Evolutionary conservation across 331 rosid genomes (phyloP), one percentile per base, ranked within the genome.

Genomic region (Pyrus hybrid): DNA sequence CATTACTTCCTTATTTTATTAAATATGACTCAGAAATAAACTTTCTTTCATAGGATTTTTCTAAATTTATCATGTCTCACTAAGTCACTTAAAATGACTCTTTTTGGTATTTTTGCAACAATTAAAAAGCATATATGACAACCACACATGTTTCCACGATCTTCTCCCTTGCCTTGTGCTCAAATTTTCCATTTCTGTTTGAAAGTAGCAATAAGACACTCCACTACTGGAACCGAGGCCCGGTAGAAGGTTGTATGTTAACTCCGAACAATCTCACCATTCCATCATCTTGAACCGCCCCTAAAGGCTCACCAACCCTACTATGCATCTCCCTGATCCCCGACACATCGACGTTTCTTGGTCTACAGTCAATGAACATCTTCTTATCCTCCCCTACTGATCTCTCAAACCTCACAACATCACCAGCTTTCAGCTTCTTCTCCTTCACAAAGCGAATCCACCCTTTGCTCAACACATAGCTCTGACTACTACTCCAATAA

Each of bases 401-500:
- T 68, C 83, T 45, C 20, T 32, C 43, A 74, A 80, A 80, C 72
- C 76, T 49, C 28, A 80, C 76, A 12, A 57, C 70, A 63, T 74
- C 83, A 2, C 83, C 83, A 0, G 80, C 80, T 54, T 53, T 70
- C 76, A 68, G 43, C 67, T 33, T 75, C 80, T 80, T 80, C 76
- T 80, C 83, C 83, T 69, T 80, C 60, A 80, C 83, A 49, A 74
- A 80, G 13, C 76, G 69, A 45, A 67, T 69, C 80, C 83, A 80
- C 32, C 83, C 83, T 74, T 69, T 80, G 9, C 80, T 80, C 56
- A 80, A 75, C 32, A 80, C 83, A 53, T 74, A 75, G 14, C 76
- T 80, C 58, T 75, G 83, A 28, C 83, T 80, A 26, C 83, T 80
- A n/a, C 76, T 62, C 83, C 83, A 80, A 35, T 67, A 80, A 61